phyloP scores from a whole-genome alignment of 1,284 basidiomycete genomes.

The Coniferiporia sulphurascens region DNA sequence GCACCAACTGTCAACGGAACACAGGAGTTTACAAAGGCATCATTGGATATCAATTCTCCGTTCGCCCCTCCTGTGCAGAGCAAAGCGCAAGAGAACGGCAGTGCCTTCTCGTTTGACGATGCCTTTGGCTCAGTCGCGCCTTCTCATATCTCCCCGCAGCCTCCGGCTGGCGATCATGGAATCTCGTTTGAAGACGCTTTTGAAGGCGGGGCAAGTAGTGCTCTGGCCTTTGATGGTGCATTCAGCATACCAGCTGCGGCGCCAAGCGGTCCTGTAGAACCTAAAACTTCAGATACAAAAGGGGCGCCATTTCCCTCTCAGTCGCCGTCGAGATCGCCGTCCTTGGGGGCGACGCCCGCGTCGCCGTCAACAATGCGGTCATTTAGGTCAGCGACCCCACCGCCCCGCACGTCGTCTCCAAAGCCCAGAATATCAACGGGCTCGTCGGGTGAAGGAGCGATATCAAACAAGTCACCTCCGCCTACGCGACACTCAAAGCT shows the following conservation, averaged over 20 bases:
- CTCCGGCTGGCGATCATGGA: slow-evolving; percentile 22
- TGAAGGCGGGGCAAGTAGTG: slow-evolving; percentile 28
- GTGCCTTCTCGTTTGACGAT: slow-evolving; percentile 38
- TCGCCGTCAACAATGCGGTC: slow-evolving; percentile 30
- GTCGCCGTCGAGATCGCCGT: slow-evolving; percentile 30
- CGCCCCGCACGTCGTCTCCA: slow-evolving; percentile 48
- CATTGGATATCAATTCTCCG: slow-evolving; percentile 15
- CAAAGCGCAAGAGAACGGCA: slow-evolving; percentile 16
- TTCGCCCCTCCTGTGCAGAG: slow-evolving; percentile 15
- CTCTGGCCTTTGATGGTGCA: slow-evolving; percentile 48
- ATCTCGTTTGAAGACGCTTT: slow-evolving; percentile 53
- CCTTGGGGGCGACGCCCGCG: slow-evolving; percentile 30
- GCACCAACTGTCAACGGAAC: slow-evolving; percentile 3
- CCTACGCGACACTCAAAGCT: slow-evolving; percentile 60
- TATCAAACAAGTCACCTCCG: slow-evolving; percentile 42
- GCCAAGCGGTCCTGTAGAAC: slow-evolving; percentile 14
- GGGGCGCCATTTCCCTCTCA: slow-evolving; percentile 16
- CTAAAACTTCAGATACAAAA: not conserved
- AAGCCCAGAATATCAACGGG: slow-evolving; percentile 54
- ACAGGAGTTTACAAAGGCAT: not conserved
- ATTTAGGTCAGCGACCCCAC: slow-evolving; percentile 36
- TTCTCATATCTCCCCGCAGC: slow-evolving; percentile 9
- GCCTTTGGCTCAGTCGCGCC: slow-evolving; percentile 30
- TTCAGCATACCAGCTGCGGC: slow-evolving; percentile 32
- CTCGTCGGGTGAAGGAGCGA: slow-evolving; percentile 44